Evolutionary conservation across 495 filamentous ascomycete genomes (phyloP).

Genomic region (Penicillium angulare): DNA sequence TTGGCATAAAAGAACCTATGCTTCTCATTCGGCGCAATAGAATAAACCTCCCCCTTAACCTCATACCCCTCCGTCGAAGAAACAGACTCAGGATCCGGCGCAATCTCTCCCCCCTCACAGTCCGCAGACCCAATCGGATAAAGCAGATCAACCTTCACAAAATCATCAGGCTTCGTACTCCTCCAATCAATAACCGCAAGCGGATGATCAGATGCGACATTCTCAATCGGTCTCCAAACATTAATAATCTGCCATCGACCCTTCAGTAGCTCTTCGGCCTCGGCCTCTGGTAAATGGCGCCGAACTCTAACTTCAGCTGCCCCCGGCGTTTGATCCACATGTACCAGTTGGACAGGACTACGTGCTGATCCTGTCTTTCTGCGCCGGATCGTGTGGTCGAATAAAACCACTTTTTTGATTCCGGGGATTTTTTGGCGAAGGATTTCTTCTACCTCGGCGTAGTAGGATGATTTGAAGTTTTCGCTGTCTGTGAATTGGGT

Average conservation of each 20-base stretch:
- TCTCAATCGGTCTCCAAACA: conserved; percentile 80
- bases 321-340: conserved; percentile 76
- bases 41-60: conserved; percentile 15
- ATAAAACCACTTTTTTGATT: conserved; percentile 63
- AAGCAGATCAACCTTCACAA: conserved; percentile 70
- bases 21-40: conserved; percentile 7
- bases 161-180: conserved; percentile 58
- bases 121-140: conserved; percentile 65
- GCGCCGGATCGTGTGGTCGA: conserved; percentile 87
- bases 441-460: conserved; percentile 72
- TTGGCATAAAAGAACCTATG: conserved; percentile 11
- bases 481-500: conserved; percentile 42
- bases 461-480: conserved; percentile 66
- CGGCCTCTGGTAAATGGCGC: conserved; percentile 54
- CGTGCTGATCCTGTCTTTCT: conserved; percentile 50
- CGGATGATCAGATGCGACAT: conserved; percentile 65
- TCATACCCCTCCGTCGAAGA: conserved; percentile 64
- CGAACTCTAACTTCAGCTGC: conserved; percentile 63
- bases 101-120: conserved; percentile 73
- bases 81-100: conserved; percentile 60
- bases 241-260: conserved; percentile 80
- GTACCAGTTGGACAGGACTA: conserved; percentile 65
- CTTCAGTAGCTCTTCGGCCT: conserved; percentile 56
- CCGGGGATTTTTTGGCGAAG: conserved; percentile 62
- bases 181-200: conserved; percentile 67